phyloP scores from a whole-genome alignment of 768 basidiomycete genomes.

The Daedaleopsis nitida region DNA sequence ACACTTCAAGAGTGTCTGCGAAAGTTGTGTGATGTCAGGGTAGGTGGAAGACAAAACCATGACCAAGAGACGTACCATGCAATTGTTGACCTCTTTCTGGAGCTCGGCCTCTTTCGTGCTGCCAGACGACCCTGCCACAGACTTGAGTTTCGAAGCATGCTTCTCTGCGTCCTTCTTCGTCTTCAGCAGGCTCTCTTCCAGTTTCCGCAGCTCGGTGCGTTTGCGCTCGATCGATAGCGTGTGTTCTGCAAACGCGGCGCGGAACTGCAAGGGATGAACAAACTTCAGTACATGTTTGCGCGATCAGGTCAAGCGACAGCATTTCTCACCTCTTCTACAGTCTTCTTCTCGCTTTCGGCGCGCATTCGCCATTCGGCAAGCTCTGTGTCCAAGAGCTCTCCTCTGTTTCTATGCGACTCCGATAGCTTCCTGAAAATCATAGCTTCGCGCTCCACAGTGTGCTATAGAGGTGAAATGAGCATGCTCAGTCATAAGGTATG shows the following conservation, averaged over 20 bases:
- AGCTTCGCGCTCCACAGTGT: slow-evolving; percentile 49
- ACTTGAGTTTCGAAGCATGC: slow-evolving; percentile 47
- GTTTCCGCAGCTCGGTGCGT: slow-evolving; percentile 39
- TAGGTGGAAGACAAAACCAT: no score
- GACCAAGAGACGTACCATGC: slow-evolving; percentile 49
- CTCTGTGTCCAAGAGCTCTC: slow-evolving; percentile 35
- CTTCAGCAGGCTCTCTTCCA: slow-evolving; percentile 52
- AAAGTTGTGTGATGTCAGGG: not conserved
- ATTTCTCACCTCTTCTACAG: slow-evolving; percentile 40
- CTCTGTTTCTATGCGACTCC: slow-evolving; percentile 29
- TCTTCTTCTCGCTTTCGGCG: slow-evolving; percentile 41
- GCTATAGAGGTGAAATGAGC: slow-evolving; percentile 28
- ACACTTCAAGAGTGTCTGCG: slow-evolving; percentile 81
- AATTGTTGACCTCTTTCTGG: slow-evolving; percentile 53
- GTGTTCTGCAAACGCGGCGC: slow-evolving; percentile 31
- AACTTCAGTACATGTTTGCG: not conserved
- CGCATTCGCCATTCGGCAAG: slow-evolving; percentile 35
- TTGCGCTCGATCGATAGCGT: slow-evolving; percentile 35
- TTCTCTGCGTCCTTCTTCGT: slow-evolving; percentile 56
- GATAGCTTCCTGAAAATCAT: slow-evolving; percentile 33
- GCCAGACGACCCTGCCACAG: slow-evolving; percentile 29
- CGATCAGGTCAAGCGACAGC: not conserved
- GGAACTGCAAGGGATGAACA: slow-evolving; percentile 3
- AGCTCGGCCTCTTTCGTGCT: slow-evolving; percentile 38
- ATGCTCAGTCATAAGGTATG: not conserved